These are phyloP conservation scores for Zymoseptoria crescenta DNA, from an alignment of 2,329 filamentous ascomycete genomes.

Conservation along the genomic window DNA sequence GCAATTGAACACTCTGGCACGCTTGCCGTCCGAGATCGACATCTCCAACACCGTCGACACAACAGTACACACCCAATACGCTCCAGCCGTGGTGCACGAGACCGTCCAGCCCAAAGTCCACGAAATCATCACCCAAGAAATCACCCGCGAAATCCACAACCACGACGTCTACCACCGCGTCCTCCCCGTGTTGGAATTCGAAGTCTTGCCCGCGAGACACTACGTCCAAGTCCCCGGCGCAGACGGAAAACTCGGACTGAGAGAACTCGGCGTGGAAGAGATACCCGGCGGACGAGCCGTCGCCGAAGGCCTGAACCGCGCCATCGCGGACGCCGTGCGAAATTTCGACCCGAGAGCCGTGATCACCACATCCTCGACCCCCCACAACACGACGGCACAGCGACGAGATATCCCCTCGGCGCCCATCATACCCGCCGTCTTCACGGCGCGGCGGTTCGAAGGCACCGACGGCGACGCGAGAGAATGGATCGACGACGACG, in stretches of 20 bases:
- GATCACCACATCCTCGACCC: not conserved
- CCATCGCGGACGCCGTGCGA: constrained; percentile 29
- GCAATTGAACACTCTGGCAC: not conserved
- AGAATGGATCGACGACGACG: constrained; percentile 34
- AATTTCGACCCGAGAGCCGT: constrained; percentile 17
- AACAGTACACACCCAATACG: constrained; percentile 28
- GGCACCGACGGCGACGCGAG: constrained; percentile 35
- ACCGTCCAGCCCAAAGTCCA: constrained; percentile 37
- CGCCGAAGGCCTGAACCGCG: constrained; percentile 21
- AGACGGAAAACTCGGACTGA: constrained; percentile 21
- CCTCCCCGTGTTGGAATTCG: constrained; percentile 46
- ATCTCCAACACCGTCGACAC: constrained; percentile 32
- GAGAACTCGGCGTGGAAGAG: constrained; percentile 40
- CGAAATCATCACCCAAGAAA: constrained; percentile 40
- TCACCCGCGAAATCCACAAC: constrained; percentile 48
- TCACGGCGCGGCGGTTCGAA: constrained; percentile 31
- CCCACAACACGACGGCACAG: not conserved
- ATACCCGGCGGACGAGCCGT: constrained; percentile 9
- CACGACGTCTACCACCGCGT: constrained; percentile 46
- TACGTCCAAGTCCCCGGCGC: constrained; percentile 36
- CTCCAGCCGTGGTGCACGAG: constrained; percentile 45
- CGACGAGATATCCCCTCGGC: not conserved
- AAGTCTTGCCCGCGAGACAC: constrained; percentile 47
- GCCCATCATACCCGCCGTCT: constrained; percentile 17
- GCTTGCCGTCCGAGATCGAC: constrained; percentile 2